phyloP scores from a whole-genome alignment of 2,329 filamentous ascomycete species.

The Cladophialophora immunda region DNA sequence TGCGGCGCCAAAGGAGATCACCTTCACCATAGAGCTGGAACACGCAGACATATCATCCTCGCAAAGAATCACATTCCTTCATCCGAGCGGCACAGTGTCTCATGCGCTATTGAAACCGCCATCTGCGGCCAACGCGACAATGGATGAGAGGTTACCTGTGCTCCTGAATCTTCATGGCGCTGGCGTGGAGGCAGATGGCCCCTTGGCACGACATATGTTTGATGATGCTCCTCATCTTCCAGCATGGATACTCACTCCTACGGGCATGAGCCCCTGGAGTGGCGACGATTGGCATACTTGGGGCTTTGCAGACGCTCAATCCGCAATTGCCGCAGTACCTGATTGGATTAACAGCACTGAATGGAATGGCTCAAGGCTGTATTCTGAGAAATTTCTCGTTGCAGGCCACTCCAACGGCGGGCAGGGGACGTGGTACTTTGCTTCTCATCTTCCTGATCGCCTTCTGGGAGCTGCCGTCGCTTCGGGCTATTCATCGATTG shows the following conservation, averaged over 20 bases:
- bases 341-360: slow-evolving; percentile 58
- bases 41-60: slow-evolving; percentile 49
- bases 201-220: slow-evolving; percentile 57
- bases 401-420: slow-evolving; percentile 68
- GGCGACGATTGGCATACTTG: slow-evolving; percentile 70
- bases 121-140: slow-evolving; percentile 47
- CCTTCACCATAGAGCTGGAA: slow-evolving; percentile 37
- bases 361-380: slow-evolving; percentile 60
- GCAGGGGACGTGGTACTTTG: slow-evolving; percentile 66
- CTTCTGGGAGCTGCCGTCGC: slow-evolving; percentile 65
- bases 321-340: slow-evolving; percentile 59
- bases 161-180: slow-evolving; percentile 65
- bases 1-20: slow-evolving; percentile 18
- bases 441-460: slow-evolving; percentile 65
- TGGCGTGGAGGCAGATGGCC: slow-evolving; percentile 62
- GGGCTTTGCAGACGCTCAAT: slow-evolving; percentile 65
- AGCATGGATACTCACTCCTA: slow-evolving; percentile 65
- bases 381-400: slow-evolving; percentile 60
- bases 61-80: slow-evolving; percentile 64
- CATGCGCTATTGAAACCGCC: slow-evolving; percentile 67
- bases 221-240: slow-evolving; percentile 61
- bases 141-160: slow-evolving; percentile 52
- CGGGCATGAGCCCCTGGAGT: slow-evolving; percentile 66
- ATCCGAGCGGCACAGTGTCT: slow-evolving; percentile 63
- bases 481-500: slow-evolving; percentile 67